These are phyloP conservation scores for Leptomonas seymouri DNA, from an alignment of 208 protist genomes.

Conservation along the genomic window DNA sequence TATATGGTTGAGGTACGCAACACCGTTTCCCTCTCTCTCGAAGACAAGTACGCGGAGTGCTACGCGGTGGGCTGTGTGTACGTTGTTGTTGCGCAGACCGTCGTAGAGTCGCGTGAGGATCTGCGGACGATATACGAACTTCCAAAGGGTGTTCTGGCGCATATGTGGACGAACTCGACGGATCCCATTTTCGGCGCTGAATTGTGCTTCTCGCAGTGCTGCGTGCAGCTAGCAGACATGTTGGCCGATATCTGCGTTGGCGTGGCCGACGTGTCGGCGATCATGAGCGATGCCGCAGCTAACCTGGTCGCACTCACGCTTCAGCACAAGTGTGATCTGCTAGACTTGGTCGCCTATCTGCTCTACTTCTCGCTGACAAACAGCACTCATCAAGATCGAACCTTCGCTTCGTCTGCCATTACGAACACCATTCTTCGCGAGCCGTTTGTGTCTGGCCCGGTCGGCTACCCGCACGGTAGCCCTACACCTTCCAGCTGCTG, in stretches of 20 bases:
- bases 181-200: conserved; percentile 41
- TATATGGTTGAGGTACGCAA: conserved; percentile 39
- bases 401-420: conserved; percentile 46
- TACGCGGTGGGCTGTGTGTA: conserved; percentile 63
- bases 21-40: conserved; percentile 48
- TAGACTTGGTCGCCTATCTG: conserved; percentile 59
- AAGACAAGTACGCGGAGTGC: conserved; percentile 62
- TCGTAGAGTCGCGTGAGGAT: conserved; percentile 71
- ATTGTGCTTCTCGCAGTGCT: conserved; percentile 42
- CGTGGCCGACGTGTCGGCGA: not conserved
- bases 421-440: conserved; percentile 61
- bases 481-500: conserved; percentile 34
- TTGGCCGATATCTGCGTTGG: conserved; percentile 45
- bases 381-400: conserved; percentile 30
- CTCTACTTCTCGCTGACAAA: conserved; percentile 66
- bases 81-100: conserved; percentile 58
- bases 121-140: conserved; percentile 41
- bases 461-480: conserved; percentile 80
- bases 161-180: conserved; percentile 63
- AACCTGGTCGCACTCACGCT: conserved; percentile 11
- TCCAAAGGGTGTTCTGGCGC: conserved; percentile 22
- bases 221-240: conserved; percentile 37
- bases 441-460: conserved; percentile 53
- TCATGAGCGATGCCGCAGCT: not conserved
- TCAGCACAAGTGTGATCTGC: conserved; percentile 42